phyloP scores from a whole-genome alignment of 306 rosid genomes.

The barrel medic (Medicago truncatula) region MtrunA17r5.0-ANR NC_053043.1:774001-774500 shows the following conservation, averaged over 20 bases:
- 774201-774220: slow-evolving; percentile 10
- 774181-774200: background rate
- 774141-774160: background rate
- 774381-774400: background rate
- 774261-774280: slow-evolving; percentile 5
- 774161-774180: background rate
- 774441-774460: slow-evolving; percentile 58
- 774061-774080: background rate
- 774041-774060: background rate
- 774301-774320: slow-evolving; percentile 6
- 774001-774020: too few relatives aligned
- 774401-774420: background rate
- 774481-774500: slow-evolving; percentile 92
- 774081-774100: slow-evolving; percentile 14
- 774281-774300: slow-evolving; percentile 2
- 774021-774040: too few relatives aligned
- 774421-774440: slow-evolving; percentile 20
- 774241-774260: background rate
- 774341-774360: background rate
- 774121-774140: background rate
- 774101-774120: background rate
- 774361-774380: background rate
- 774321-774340: background rate
- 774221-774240: background rate
- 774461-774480: slow-evolving; percentile 99